Evolutionary conservation across 2,329 filamentous ascomycete genomes (phyloP).

Genomic region (Aspergillus costaricaensis): DNA sequence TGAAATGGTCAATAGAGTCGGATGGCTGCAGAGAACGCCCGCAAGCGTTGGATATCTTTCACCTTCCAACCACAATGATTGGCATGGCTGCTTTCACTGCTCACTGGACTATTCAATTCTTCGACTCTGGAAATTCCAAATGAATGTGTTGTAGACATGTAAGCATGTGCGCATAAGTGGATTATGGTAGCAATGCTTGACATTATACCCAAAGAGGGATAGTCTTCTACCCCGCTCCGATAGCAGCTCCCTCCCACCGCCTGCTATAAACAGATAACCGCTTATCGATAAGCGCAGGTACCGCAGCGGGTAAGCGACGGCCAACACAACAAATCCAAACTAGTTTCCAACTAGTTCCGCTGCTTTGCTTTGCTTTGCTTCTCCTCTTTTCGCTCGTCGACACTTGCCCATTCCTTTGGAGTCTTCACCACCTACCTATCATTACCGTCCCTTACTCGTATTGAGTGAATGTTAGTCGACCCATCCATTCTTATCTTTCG

Average conservation of each 20-base stretch:
- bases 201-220: not conserved
- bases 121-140: too few species aligned
- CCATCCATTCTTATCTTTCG: not conserved
- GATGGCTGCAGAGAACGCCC: too few species aligned
- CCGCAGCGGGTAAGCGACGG: not conserved
- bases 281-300: not conserved
- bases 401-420: not conserved
- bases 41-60: too few species aligned
- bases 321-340: not conserved
- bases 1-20: too few species aligned
- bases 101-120: too few species aligned
- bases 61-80: too few species aligned
- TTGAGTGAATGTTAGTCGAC: not conserved
- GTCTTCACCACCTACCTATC: not conserved
- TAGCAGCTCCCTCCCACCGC: not conserved
- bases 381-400: not conserved
- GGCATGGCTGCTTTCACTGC: too few species aligned
- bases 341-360: not conserved
- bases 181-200: not conserved
- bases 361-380: too few species aligned
- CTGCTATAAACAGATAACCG: not conserved
- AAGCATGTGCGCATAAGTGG: too few species aligned
- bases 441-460: not conserved
- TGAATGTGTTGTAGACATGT: too few species aligned
- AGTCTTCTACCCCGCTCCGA: not conserved